phyloP scores from a whole-genome alignment of 2,329 filamentous ascomycete genomes.

The Alternaria sp. region DNA sequence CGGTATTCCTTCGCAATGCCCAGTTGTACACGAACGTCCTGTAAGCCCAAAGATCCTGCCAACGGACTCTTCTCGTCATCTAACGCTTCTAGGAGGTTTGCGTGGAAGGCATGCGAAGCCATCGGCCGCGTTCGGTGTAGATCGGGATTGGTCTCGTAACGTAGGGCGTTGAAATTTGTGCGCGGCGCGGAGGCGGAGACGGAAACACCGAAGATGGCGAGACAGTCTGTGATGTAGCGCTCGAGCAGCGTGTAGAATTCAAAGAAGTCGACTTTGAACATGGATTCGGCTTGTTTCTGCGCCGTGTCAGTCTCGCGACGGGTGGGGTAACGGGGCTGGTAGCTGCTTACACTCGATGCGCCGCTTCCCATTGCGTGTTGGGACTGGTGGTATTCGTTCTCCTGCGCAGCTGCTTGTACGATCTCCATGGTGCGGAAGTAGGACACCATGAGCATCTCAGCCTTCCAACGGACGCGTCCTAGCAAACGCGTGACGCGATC shows the following conservation, averaged over 20 bases:
- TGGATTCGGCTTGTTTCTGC: constrained; percentile 51
- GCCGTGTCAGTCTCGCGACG: constrained; percentile 8
- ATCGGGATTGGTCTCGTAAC: constrained; percentile 39
- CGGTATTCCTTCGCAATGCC: constrained; percentile 71
- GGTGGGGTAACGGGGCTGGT: background rate
- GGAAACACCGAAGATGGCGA: constrained; percentile 67
- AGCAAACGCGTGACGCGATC: constrained; percentile 36
- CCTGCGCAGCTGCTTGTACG: constrained; percentile 21
- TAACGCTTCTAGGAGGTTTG: constrained; percentile 70
- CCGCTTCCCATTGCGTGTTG: constrained; percentile 21
- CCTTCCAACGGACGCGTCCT: constrained; percentile 44
- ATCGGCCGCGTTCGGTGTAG: constrained; percentile 26
- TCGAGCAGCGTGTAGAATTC: constrained; percentile 78
- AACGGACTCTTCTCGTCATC: constrained; percentile 65
- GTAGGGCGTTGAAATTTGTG: constrained; percentile 40
- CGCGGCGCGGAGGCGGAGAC: constrained; percentile 47
- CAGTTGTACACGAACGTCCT: constrained; percentile 64
- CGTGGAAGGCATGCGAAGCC: constrained; percentile 66
- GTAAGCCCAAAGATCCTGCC: constrained; percentile 60
- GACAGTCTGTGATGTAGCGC: constrained; percentile 70
- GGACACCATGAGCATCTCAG: constrained; percentile 39
- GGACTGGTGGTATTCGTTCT: constrained; percentile 15
- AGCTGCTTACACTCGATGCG: constrained; percentile 27
- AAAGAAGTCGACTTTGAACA: constrained; percentile 81
- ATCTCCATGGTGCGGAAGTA: constrained; percentile 40